Base-by-base conservation (phyloP, 1,284 basidiomycete genomes). In the Flammula alnicola region DNA sequence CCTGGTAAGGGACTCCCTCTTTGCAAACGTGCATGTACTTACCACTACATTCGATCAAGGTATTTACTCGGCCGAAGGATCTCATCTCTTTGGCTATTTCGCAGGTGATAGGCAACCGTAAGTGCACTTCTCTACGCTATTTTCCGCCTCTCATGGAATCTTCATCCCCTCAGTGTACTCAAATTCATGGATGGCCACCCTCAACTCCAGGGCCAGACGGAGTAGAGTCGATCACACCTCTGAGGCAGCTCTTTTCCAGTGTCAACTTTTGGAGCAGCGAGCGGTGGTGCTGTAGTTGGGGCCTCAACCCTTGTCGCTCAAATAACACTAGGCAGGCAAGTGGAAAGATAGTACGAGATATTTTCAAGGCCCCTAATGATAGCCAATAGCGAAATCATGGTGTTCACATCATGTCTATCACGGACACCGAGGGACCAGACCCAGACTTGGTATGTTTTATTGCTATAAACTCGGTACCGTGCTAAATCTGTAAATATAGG, bases 141-240 rank as follows among this genome's bases (percentile, higher is more conserved):
- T 5, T 11, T 7, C 10, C 16, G 31, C 29, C 4, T 23, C 11
- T 14, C 16, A 35, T n/a, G n/a, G n/a, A 4, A 6, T 19, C 11
- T n/a, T 17, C 12, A 19, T 11, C n/a, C 26, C 9, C 12, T 6
- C 17, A 46, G 44, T 46, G 6, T 46, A 46, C 26, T 39, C 44
- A 2, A 46, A 46, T 35, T 38, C 44, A 8, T n/a, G 37, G 11
- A 38, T 46, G 44, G 44, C 44, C 17, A 46, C 44, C n/a, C 35
- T 46, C 27, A 46, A 46, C 26, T 38, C 44, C 14, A 38, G 17
- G 20, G 7, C 7, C 14, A 20, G 11, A 5, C 19, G n/a, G 43
- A 17, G 5, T 36, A 23, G 8, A 16, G 4, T 12, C 32, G 23
- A 11, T 26, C 43, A 5, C 17, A 12, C 11, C 30, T 36, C 8